A percentile compares a stretch with the other conserved stretches of the same genome.
Conservation (phyloP, 73 alveolate genomes). For the Paramecium tetraurelia region DNA sequence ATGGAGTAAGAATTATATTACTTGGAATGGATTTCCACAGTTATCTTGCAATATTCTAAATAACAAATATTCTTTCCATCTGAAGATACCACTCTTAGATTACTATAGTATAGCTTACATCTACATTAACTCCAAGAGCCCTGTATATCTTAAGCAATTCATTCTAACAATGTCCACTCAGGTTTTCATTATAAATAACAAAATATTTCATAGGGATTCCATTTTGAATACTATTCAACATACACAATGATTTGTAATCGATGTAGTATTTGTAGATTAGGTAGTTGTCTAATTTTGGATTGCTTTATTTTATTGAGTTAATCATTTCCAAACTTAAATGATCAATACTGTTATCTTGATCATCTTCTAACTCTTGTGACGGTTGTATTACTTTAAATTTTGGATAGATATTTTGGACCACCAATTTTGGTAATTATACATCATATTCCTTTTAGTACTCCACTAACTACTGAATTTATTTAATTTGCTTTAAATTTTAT, state of each 20-base stretch:
- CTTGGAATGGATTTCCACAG: not conserved
- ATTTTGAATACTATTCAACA: not conserved
- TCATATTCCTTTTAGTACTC: not conserved
- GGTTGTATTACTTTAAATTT: not conserved
- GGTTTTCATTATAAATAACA: not conserved
- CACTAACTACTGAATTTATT: not conserved
- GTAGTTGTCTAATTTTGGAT: not conserved
- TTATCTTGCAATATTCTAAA: not conserved
- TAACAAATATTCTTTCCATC: not conserved
- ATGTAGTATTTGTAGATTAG: not conserved
- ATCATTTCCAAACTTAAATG: not conserved
- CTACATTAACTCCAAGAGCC: not conserved
- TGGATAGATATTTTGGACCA: not conserved
- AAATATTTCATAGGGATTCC: not conserved
- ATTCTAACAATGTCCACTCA: not conserved
- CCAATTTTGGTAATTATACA: not conserved
- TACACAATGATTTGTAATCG: not conserved
- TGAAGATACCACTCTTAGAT: not conserved
- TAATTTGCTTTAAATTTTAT: not conserved
- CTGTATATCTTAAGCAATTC: not conserved
- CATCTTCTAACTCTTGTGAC: not conserved
- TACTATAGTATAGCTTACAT: not conserved
- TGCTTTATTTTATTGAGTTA: not conserved
- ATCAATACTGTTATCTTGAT: not conserved
- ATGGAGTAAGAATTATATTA: not conserved